Evolutionary conservation across 202 grass and related monocot species (phyloP).

Genomic region (Carex arenaria): DNA sequence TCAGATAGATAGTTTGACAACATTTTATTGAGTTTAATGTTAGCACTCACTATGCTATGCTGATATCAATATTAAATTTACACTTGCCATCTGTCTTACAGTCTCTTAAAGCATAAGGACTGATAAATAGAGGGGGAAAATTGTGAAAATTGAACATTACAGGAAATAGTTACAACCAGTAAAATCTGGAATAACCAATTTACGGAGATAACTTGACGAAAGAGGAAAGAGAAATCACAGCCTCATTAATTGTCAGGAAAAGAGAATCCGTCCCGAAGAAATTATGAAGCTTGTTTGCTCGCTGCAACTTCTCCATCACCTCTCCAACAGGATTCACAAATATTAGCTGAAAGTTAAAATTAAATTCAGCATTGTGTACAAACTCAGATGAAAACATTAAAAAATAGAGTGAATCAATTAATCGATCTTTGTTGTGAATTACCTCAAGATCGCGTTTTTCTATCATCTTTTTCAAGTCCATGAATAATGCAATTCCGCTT

Average conservation of each 20-base stretch:
- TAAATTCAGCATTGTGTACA: neutral
- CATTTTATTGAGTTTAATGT: neutral
- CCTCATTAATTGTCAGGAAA: constrained; percentile 66
- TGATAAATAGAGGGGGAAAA: constrained; percentile 1
- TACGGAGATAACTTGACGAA: constrained; percentile 49
- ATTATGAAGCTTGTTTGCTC: constrained; percentile 46
- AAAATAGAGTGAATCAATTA: neutral
- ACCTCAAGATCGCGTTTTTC: constrained; percentile 69
- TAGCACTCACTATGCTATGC: neutral
- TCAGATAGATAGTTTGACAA: neutral
- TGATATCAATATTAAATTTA: neutral
- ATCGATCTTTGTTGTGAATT: neutral
- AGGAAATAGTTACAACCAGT: neutral
- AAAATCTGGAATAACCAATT: constrained; percentile 13
- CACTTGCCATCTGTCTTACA: neutral
- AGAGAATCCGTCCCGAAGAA: constrained; percentile 53
- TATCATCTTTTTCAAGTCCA: constrained; percentile 70
- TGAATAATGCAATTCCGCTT: constrained; percentile 72
- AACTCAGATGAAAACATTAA: neutral
- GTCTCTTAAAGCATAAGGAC: neutral
- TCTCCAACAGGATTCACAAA: constrained; percentile 89
- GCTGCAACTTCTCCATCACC: constrained; percentile 95
- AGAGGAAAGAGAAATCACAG: constrained; percentile 59
- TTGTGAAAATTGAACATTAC: constrained; percentile 12
- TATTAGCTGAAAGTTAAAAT: constrained; percentile 42